A percentile compares a stretch with the other conserved stretches of the same genome.
Evolutionary conservation across 1,284 basidiomycete species (phyloP).

Genomic region (Malassezia caprae): DNA sequence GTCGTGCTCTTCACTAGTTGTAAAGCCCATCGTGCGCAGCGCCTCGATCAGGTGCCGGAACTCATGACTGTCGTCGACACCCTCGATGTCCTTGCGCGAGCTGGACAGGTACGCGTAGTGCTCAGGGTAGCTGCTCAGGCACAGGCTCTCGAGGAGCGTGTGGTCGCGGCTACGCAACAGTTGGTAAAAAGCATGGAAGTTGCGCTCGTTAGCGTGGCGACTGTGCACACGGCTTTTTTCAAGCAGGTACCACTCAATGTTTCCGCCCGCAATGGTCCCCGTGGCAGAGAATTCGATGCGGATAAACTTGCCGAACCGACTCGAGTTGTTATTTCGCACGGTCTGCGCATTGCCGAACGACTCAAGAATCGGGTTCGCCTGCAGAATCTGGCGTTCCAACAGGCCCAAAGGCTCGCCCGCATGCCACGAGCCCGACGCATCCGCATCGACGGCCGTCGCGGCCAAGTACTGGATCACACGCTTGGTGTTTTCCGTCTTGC

Average conservation of each 20-base stretch:
- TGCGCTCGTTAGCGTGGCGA: constrained; percentile 58
- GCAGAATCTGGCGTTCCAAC: constrained; percentile 88
- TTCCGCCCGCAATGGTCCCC: constrained; percentile 92
- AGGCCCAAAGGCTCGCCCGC: constrained; percentile 58
- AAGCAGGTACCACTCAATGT: constrained; percentile 96
- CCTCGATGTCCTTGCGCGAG: constrained; percentile 80
- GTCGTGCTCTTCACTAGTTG: constrained; percentile 71
- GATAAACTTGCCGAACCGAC: constrained; percentile 93
- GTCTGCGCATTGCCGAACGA: constrained; percentile 99
- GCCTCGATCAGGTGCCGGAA: constrained; percentile 73
- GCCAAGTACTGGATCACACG: constrained; percentile 99
- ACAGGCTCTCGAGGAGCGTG: constrained; percentile 54
- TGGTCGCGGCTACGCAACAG: constrained; percentile 49
- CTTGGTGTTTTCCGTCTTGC: constrained; percentile 99
- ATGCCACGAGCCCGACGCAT: constrained; percentile 7
- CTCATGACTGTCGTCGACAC: constrained; percentile 82
- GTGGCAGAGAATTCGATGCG: constrained; percentile 86
- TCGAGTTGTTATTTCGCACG: constrained; percentile 96
- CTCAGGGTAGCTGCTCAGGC: constrained; percentile 62
- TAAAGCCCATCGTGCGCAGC: constrained; percentile 77
- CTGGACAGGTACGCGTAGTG: constrained; percentile 86
- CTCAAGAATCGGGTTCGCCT: constrained; percentile 95
- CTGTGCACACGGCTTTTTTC: constrained; percentile 81
- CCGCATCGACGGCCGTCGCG: constrained; percentile 66
- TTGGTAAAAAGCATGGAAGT: constrained; percentile 97